Base-by-base conservation (phyloP, 345 rosid species). In the Hibiscus trionum region DNA sequence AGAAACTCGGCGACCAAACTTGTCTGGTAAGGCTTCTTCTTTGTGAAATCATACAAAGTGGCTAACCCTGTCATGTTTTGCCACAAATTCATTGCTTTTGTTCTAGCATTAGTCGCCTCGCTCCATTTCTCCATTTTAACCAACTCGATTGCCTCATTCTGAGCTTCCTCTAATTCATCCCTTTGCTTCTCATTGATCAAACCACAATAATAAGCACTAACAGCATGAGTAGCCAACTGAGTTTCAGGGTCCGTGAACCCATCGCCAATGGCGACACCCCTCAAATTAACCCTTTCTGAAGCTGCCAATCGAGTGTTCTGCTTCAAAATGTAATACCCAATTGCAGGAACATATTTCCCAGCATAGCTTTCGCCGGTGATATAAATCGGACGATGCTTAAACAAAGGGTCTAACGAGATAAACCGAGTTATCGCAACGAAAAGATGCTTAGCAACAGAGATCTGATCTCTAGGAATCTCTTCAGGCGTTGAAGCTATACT, bases 311-410 rank as follows among this genome's bases (percentile, higher is more conserved):
- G 61, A 64, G 11, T 73, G 39, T 86, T 90, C 82, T 73, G 78
- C 66, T 76, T 82, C 73, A 88, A 73, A 68, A 88, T 88, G 24
- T 88, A 83, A 72, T 87, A 88, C 64, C 93, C 95, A 29, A 90
- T 83, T 7, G 96, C 85, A 0, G 98, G 96, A 8, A 89, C 87
- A 70, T 88, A 90, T 65, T 90, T 88, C 11, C 96, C 91, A 0
- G 95, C 96, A 64, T 93, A 88, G 65, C 98, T 93, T 83, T 93
- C 93, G 0, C 98, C 93, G 0, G 94, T 82, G 4, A 90, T 52
- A 72, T 85, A 90, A 24, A 93, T 55, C 0, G 93, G 93, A 6
- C 95, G 86, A 27, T 55, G 10, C 71, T 82, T 79, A 35, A 87
- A 90, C 31, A n/a, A 67, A 0, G 86, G 84, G 29, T 88, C 82